These are phyloP conservation scores for Fusarium sp. DNA, from an alignment of 2,329 filamentous ascomycete genomes.

Conservation along the genomic window DNA sequence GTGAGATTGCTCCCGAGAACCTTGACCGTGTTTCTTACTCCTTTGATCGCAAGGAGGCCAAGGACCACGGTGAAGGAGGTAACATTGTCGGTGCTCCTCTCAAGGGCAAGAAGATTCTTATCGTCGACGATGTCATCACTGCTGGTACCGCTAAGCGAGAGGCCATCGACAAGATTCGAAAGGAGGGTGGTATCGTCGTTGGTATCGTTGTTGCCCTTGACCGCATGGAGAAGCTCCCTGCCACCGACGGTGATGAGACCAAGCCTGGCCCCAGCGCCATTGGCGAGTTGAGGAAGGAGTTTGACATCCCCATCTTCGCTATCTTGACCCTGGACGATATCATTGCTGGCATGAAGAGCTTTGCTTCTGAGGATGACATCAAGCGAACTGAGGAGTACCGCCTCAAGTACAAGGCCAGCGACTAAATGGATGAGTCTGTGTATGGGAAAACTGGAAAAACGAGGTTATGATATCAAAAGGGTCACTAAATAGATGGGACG, in stretches of 20 bases:
- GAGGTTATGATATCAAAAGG: conserved; percentile 24
- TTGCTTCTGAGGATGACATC: conserved; percentile 71
- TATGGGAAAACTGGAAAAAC: not conserved
- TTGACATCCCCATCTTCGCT: conserved; percentile 82
- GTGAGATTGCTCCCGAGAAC: conserved; percentile 71
- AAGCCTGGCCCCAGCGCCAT: conserved; percentile 82
- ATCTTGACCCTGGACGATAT: conserved; percentile 90
- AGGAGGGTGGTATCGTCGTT: conserved; percentile 84
- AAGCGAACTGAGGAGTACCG: conserved; percentile 80
- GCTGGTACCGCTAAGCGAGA: conserved; percentile 94
- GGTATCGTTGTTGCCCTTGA: conserved; percentile 92
- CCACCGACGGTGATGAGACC: conserved; percentile 72
- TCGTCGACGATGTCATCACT: conserved; percentile 97
- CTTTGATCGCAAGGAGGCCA: conserved; percentile 96
- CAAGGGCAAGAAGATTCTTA: conserved; percentile 85
- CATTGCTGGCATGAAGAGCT: conserved; percentile 72
- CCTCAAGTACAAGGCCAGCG: conserved; percentile 69
- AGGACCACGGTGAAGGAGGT: conserved; percentile 95
- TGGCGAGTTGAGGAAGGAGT: conserved; percentile 85
- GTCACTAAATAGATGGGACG: conserved; percentile 16
- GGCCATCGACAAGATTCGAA: conserved; percentile 87
- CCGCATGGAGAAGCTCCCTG: conserved; percentile 83
- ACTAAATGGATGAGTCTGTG: conserved; percentile 51
- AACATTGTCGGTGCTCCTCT: conserved; percentile 89
- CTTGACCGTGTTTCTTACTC: conserved; percentile 82